These are phyloP conservation scores for Asclepias syriaca DNA, from an alignment of 257 asterid species.

Conservation along the genomic window DNA sequence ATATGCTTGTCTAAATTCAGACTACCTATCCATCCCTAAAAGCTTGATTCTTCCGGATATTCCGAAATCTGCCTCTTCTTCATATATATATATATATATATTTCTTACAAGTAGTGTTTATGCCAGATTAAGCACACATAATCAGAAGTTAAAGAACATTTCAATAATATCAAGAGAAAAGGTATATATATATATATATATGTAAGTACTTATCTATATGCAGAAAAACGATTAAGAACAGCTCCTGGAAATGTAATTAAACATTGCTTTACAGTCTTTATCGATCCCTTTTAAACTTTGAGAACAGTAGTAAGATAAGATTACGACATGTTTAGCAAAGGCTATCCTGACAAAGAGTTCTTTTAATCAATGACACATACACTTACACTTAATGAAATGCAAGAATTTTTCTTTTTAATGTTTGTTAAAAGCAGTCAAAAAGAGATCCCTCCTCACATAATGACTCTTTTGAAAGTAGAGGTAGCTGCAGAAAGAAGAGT, in stretches of 20 bases:
- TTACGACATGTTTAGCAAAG: neutral
- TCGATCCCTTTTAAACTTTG: neutral
- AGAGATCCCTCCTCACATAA: neutral
- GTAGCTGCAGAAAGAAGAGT: neutral
- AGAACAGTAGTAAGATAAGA: neutral
- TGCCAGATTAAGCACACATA: too few relatives aligned
- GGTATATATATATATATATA: neutral
- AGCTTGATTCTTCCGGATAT: slow-evolving; percentile 10
- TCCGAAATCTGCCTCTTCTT: slow-evolving; percentile 7
- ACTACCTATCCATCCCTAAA: slow-evolving; percentile 4
- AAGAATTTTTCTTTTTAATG: neutral
- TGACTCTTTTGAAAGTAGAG: neutral
- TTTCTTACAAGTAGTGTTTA: neutral
- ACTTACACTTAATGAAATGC: neutral
- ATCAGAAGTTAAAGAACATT: neutral
- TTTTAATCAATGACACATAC: too few relatives aligned
- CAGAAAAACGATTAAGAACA: neutral
- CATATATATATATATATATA: neutral
- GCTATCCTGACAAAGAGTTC: neutral
- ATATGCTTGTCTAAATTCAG: neutral
- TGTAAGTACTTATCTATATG: neutral
- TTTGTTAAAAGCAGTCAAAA: slow-evolving; percentile 7
- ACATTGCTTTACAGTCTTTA: neutral
- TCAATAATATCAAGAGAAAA: neutral
- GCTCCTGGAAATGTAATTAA: neutral